phyloP scores from a whole-genome alignment of 306 rosid species.

The Prunus fruticosa region DNA sequence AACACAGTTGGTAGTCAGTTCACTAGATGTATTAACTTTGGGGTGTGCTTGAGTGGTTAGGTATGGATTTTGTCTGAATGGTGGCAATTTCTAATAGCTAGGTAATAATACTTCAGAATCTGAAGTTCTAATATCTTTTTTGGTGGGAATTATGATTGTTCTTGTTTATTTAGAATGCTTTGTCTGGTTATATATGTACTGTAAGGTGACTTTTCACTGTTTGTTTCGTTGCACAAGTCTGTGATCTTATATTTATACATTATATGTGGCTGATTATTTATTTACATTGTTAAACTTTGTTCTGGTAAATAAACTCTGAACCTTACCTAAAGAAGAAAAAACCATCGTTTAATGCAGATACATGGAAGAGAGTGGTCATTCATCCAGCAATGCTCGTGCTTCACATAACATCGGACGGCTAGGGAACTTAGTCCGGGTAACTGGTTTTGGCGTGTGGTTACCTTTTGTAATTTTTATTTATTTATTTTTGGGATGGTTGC shows the following conservation, averaged over 20 bases:
- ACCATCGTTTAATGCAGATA: slow-evolving; percentile 45
- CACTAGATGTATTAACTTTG: neutral
- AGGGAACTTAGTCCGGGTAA: slow-evolving; percentile 78
- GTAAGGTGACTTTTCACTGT: neutral
- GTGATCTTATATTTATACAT: neutral
- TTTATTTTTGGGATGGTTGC: neutral
- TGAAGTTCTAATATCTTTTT: neutral
- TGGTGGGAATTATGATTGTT: neutral
- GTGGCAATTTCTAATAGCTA: neutral
- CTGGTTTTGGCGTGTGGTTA: neutral
- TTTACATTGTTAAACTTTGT: neutral
- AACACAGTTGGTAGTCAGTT: neutral
- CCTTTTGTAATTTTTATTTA: neutral
- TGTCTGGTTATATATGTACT: neutral
- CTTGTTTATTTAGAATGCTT: neutral
- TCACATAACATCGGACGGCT: slow-evolving; percentile 81
- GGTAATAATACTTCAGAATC: neutral
- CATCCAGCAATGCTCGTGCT: slow-evolving; percentile 72
- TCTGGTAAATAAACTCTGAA: neutral
- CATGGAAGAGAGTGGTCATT: slow-evolving; percentile 80
- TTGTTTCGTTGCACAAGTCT: neutral
- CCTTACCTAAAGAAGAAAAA: slow-evolving; percentile 8
- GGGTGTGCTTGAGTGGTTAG: neutral
- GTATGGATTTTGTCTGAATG: neutral
- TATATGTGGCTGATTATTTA: neutral